Percentiles rank a stretch among this genome's conserved stretches.
Evolutionary conservation across 441 rosid genomes (phyloP).

Genomic region (Adansonia rubrostipa): DNA sequence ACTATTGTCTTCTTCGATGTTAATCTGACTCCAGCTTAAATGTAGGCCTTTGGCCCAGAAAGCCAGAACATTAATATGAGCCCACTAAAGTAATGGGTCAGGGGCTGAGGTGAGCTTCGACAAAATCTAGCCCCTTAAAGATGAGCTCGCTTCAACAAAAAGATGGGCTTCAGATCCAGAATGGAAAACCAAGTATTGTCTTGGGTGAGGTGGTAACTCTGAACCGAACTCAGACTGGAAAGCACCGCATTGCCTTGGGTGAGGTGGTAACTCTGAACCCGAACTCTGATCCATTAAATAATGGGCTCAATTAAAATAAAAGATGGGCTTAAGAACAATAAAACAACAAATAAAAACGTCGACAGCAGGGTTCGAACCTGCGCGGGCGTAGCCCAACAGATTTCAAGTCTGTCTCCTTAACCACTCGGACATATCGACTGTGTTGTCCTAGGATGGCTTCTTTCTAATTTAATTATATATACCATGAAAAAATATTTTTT

Average conservation of each 20-base stretch:
- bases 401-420: slow-evolving; percentile 99
- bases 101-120: neutral
- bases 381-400: slow-evolving; percentile 99
- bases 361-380: slow-evolving; percentile 95
- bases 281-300: neutral
- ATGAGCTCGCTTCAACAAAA: neutral
- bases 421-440: slow-evolving; percentile 99
- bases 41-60: too few relatives aligned
- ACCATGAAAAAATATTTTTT: too few relatives aligned
- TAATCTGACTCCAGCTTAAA: too few relatives aligned
- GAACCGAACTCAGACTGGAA: too few relatives aligned
- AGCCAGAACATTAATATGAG: neutral
- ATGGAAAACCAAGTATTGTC: too few relatives aligned
- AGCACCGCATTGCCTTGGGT: too few relatives aligned
- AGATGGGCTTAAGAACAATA: neutral
- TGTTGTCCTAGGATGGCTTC: neutral
- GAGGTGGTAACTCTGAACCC: too few relatives aligned
- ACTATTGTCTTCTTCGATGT: too few relatives aligned
- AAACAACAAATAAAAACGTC: slow-evolving; percentile 41
- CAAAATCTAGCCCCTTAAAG: neutral
- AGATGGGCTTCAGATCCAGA: too few relatives aligned
- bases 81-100: neutral
- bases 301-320: neutral
- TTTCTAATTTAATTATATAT: too few relatives aligned
- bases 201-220: too few relatives aligned